A percentile compares a stretch with the other conserved stretches of the same genome.
These are phyloP conservation scores for Trametes cingulata DNA, from an alignment of 768 basidiomycete genomes.

Conservation along the genomic window DNA sequence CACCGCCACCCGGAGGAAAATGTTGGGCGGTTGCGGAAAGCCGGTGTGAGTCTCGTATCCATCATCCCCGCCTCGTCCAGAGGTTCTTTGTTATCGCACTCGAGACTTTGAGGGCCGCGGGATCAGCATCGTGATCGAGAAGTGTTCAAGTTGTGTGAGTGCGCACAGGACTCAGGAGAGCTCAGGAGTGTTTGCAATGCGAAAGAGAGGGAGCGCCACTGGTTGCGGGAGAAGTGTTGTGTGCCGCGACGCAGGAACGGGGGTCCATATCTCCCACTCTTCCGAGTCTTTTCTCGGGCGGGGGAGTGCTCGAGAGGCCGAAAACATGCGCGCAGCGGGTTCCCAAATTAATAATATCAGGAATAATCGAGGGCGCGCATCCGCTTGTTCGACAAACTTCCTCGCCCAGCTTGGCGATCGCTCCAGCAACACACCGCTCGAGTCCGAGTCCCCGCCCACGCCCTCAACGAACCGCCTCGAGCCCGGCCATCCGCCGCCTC, in stretches of 20 bases:
- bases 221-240: background rate
- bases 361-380: background rate
- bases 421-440: conserved; percentile 10
- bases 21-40: no score
- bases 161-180: background rate
- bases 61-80: no score
- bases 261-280: conserved; percentile 2
- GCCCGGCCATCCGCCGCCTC: background rate
- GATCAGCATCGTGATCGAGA: background rate
- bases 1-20: background rate
- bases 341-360: background rate
- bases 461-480: background rate
- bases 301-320: no score
- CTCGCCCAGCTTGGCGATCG: conserved; percentile 1
- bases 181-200: background rate
- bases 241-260: conserved; percentile 5
- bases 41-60: no score
- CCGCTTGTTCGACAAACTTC: conserved; percentile 6
- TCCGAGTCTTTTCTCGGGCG: background rate
- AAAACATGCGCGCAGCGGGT: background rate
- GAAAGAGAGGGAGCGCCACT: conserved; percentile 2
- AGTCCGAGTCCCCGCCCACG: background rate
- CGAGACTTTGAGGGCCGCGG: no score
- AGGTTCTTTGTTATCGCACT: no score
- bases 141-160: no score